These are phyloP conservation scores for Curvularia sp. DNA, from an alignment of 2,329 filamentous ascomycete genomes.

Conservation along the genomic window DNA sequence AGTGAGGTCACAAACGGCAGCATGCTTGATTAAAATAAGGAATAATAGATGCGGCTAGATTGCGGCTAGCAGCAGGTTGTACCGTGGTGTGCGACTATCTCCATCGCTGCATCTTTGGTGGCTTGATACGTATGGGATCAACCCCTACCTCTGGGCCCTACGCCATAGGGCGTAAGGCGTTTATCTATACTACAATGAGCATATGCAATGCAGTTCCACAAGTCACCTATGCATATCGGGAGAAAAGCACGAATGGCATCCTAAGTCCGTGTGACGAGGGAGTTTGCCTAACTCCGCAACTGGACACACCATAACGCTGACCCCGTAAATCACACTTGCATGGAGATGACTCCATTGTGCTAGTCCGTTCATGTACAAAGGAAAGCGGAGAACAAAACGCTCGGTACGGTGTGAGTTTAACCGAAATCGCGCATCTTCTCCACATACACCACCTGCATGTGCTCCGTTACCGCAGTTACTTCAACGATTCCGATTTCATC, in stretches of 20 bases:
- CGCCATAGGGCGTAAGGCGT: neutral
- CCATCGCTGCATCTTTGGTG: neutral
- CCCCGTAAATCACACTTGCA: neutral
- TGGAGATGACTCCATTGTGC: neutral
- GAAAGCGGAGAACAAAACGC: neutral
- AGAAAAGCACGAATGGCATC: neutral
- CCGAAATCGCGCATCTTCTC: neutral
- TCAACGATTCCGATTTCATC: neutral
- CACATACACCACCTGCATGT: neutral
- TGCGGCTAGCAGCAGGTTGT: neutral
- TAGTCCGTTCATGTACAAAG: neutral
- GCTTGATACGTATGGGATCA: neutral
- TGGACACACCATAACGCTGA: neutral
- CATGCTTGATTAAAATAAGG: neutral
- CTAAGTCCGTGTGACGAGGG: neutral
- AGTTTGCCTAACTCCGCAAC: neutral
- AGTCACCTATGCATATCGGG: neutral
- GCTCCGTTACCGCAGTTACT: neutral
- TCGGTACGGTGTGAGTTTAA: neutral
- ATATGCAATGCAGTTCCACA: neutral
- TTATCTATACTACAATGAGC: neutral
- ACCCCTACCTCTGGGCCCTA: neutral
- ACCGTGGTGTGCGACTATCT: neutral
- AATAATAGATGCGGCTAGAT: neutral
- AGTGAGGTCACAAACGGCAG: neutral